Evolutionary conservation across 75 land plant genomes (phyloP).

Genomic region (Cupressus sempervirens): DNA sequence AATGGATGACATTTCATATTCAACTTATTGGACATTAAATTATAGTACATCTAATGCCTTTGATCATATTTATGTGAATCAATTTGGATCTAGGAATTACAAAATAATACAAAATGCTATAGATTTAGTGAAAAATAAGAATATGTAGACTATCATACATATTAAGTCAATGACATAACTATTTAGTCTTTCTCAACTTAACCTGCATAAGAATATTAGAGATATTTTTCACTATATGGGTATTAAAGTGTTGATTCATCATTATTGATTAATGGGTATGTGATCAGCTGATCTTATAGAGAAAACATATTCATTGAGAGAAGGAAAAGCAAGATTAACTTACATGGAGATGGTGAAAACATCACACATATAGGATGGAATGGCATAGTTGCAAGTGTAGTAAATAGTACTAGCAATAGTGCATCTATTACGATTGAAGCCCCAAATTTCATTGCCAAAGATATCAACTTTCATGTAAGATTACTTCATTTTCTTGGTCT

Average conservation of each 20-base stretch:
- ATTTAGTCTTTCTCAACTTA: slow-evolving; percentile 14
- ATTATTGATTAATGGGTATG: no score
- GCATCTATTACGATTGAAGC: slow-evolving; percentile 31
- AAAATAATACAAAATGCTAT: slow-evolving; percentile 70
- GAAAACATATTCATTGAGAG: slow-evolving; percentile 61
- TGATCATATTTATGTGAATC: slow-evolving; percentile 20
- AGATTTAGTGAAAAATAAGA: slow-evolving; percentile 56
- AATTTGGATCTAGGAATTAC: slow-evolving; percentile 46
- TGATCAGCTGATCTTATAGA: slow-evolving; percentile 25
- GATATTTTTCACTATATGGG: no score
- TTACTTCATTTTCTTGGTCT: no score
- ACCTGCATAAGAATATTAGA: no score
- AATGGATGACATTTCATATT: no score
- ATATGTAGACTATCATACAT: slow-evolving; percentile 42
- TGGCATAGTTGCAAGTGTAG: slow-evolving; percentile 35
- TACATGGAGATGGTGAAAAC: slow-evolving; percentile 61
- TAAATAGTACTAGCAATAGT: slow-evolving; percentile 26
- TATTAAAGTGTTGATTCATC: no score
- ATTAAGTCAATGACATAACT: slow-evolving; percentile 62
- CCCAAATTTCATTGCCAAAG: slow-evolving; percentile 46
- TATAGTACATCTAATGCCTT: no score
- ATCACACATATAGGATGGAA: slow-evolving; percentile 49
- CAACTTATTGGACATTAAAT: no score
- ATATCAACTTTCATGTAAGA: slow-evolving; percentile 54
- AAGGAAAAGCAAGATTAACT: slow-evolving; percentile 52